phyloP scores from a whole-genome alignment of 345 rosid species.

The Linum trigynum region DNA sequence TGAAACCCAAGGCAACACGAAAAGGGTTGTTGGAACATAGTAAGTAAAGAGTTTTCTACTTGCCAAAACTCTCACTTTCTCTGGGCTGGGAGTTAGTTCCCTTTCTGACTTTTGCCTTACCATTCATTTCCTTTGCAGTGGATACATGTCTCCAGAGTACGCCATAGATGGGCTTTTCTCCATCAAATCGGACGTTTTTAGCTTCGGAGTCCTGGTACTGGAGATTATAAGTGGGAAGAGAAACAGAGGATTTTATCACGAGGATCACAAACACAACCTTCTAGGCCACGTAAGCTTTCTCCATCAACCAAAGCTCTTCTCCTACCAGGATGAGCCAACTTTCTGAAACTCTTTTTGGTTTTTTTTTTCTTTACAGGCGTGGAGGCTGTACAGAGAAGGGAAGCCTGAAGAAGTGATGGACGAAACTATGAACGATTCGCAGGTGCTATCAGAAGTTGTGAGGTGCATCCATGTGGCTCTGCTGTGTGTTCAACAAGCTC shows the following conservation, averaged over 20 bases:
- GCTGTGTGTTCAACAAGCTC: conserved; percentile 21
- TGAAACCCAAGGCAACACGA: conserved; percentile 7
- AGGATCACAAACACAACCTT: conserved; percentile 23
- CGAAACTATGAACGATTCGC: not conserved
- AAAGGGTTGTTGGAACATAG: conserved; percentile 7
- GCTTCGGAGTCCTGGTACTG: conserved; percentile 23
- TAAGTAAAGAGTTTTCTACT: not conserved
- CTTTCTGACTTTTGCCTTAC: not conserved
- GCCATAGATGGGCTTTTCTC: conserved; percentile 27
- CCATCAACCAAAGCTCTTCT: not conserved
- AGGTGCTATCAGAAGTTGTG: not conserved
- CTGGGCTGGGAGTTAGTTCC: not conserved
- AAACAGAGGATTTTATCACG: conserved; percentile 20
- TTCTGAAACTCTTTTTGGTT: not conserved
- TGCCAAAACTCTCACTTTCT: not conserved
- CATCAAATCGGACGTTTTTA: conserved; percentile 24
- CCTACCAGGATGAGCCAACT: not conserved
- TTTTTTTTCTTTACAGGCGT: conserved; percentile 8
- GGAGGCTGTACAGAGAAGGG: conserved; percentile 18
- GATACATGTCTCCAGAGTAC: conserved; percentile 35
- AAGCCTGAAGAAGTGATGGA: conserved; percentile 12
- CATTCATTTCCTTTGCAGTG: conserved; percentile 11
- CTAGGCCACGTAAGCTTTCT: conserved; percentile 21
- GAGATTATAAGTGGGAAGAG: conserved; percentile 22
- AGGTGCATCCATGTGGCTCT: conserved; percentile 20